A percentile compares a stretch with the other conserved stretches of the same genome.
Conservation (phyloP, 345 rosid genomes). For the Salix purpurea region DNA sequence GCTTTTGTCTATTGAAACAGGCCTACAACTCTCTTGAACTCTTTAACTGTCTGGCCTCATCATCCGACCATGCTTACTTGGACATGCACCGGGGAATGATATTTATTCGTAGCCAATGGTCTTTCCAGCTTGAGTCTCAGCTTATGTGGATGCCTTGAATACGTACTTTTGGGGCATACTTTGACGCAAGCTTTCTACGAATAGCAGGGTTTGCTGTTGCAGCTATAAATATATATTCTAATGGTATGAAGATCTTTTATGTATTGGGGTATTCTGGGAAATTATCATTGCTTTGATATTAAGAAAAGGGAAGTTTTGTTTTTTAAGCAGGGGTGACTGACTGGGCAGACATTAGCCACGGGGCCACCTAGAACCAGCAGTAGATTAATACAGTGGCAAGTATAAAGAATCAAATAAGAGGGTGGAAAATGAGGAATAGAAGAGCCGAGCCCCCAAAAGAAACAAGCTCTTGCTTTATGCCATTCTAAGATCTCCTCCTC, state of each 20-base stretch:
- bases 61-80: constrained; percentile 35
- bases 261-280: constrained; percentile 1
- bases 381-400: constrained; percentile 16
- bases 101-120: constrained; percentile 9
- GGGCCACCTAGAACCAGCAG: not conserved
- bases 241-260: not conserved
- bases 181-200: constrained; percentile 20
- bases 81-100: constrained; percentile 13
- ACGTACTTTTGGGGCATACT: constrained; percentile 13
- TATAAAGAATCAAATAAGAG: constrained; percentile 15
- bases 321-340: constrained; percentile 10
- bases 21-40: constrained; percentile 29
- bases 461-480: constrained; percentile 26
- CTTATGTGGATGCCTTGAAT: constrained; percentile 13
- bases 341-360: constrained; percentile 6
- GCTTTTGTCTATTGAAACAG: constrained; percentile 44
- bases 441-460: constrained; percentile 19
- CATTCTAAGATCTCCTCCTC: constrained; percentile 16
- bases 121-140: not conserved
- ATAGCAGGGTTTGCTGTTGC: constrained; percentile 14
- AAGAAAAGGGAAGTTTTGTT: constrained; percentile 14
- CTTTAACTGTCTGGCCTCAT: constrained; percentile 30
- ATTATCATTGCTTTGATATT: constrained; percentile 8
- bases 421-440: constrained; percentile 13
- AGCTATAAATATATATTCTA: not conserved